phyloP scores from a whole-genome alignment of 1,284 basidiomycete species.

The Kalmanozyma brasiliensis region DNA sequence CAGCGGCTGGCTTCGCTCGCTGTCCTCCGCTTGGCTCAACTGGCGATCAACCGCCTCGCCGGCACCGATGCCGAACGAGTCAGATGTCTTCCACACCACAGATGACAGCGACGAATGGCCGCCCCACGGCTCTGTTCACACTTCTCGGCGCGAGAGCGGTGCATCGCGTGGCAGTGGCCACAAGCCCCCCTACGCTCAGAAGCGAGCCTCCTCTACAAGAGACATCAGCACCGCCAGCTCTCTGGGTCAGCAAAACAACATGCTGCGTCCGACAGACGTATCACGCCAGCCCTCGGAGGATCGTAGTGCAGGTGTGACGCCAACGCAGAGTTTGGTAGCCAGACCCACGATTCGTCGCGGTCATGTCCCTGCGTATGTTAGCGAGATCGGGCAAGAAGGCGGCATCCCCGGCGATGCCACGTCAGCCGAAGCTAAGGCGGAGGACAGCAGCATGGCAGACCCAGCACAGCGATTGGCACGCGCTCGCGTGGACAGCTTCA shows the following conservation, averaged over 20 bases:
- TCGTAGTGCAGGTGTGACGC: slow-evolving; percentile 43
- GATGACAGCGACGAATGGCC: slow-evolving; percentile 45
- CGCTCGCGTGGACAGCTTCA: slow-evolving; percentile 39
- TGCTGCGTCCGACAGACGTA: slow-evolving; percentile 11
- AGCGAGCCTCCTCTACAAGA: slow-evolving; percentile 27
- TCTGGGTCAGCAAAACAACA: slow-evolving; percentile 17
- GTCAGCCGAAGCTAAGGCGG: slow-evolving; percentile 11
- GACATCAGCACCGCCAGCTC: slow-evolving; percentile 20
- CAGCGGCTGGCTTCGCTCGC: slow-evolving; percentile 51
- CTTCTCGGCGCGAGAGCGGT: slow-evolving; percentile 32
- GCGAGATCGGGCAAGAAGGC: slow-evolving; percentile 58
- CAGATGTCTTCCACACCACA: slow-evolving; percentile 29
- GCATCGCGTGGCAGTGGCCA: slow-evolving; percentile 25
- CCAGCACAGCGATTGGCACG: slow-evolving; percentile 21
- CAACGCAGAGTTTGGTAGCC: slow-evolving; percentile 52
- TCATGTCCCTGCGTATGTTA: slow-evolving; percentile 54
- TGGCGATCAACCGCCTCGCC: slow-evolving; percentile 42
- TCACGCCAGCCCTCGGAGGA: slow-evolving; percentile 15
- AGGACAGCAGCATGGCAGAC: slow-evolving; percentile 6
- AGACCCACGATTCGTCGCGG: slow-evolving; percentile 57
- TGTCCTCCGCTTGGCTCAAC: slow-evolving; percentile 52
- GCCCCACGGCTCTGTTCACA: slow-evolving; percentile 7
- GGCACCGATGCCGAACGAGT: slow-evolving; percentile 31
- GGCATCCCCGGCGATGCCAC: slow-evolving; percentile 54
- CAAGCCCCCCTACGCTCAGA: slow-evolving; percentile 25